Evolutionary conservation across 1,284 basidiomycete species (phyloP), one percentile per base, ranked within the genome.

Genomic region (Microstroma glucosiphilum): DNA sequence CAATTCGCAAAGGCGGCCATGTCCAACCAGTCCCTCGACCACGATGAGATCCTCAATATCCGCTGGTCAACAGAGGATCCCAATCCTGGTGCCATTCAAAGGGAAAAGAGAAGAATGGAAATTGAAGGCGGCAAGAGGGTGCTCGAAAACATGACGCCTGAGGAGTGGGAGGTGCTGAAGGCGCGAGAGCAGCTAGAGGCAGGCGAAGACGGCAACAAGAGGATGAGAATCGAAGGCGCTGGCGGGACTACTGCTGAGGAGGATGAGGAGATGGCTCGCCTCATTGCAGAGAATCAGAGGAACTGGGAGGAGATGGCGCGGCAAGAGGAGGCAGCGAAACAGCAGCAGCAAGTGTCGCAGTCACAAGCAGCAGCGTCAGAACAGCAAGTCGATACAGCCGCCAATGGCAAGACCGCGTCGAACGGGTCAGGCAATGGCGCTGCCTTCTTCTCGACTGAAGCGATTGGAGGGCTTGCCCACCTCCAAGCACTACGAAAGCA

Each of bases 1-100:
- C 91, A 96, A 76, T 99, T 99, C 78, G 96, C 94, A 17, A 97
- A 97, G 79, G 96, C 98, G 81, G 87, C 96, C 0, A 99, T 99
- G 96, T 91, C 92, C 51, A 92, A 93, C 80, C 96, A 99, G 81
- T 94, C 91, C 25, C 83, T 98, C 69, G 94, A 98, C 80, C 91
- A 93, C 74, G 91, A 96, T 80, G 96, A 99, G 80, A 92, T 97
- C 69, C 85, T 98, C 68, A 99, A 99, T 80, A 69, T 78, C 13
- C 72, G 77, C 15, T 78, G 77, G 77, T 67, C 77, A 0, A 71
- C 76, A 4, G 74, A 76, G 49, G 77, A 78, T 48, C 76, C 77
- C 41, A 73, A 73, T 42, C 71, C 70, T 7, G 69, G 62, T 0
- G 69, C 70, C 3, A 64, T 69, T 41, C 69, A 72, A 59, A 60